phyloP scores from a whole-genome alignment of 148 eudicot species.

The Diospyros kaki region DNA sequence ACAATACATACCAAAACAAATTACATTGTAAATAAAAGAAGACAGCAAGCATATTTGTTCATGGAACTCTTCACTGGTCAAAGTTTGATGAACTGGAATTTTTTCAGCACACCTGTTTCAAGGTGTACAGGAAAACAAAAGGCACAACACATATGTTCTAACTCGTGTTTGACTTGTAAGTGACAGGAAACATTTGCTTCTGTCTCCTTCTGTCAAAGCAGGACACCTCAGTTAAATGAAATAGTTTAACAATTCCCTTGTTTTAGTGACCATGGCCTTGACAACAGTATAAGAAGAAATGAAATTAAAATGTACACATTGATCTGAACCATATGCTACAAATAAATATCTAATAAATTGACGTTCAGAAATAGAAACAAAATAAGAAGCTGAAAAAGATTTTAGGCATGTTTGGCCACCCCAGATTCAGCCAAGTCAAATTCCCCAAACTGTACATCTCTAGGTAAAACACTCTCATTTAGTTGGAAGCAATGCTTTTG shows the following conservation, averaged over 20 bases:
- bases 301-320: neutral
- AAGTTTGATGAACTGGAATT: neutral
- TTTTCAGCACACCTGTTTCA: neutral
- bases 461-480: neutral
- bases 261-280: neutral
- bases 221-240: neutral
- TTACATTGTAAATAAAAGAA: neutral
- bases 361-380: neutral
- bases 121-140: neutral
- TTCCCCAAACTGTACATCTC: neutral
- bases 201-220: neutral
- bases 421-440: neutral
- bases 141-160: neutral
- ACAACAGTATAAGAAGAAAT: neutral
- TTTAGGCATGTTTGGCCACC: neutral
- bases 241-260: neutral
- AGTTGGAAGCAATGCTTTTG: neutral
- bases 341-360: neutral
- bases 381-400: neutral
- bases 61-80: slow-evolving; percentile 2
- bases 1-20: neutral
- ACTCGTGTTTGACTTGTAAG: neutral
- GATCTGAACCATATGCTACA: neutral
- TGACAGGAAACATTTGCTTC: neutral
- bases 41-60: neutral